Base-by-base conservation (phyloP, 1,284 basidiomycete genomes). In the Singerocomus rubriflavus region DNA sequence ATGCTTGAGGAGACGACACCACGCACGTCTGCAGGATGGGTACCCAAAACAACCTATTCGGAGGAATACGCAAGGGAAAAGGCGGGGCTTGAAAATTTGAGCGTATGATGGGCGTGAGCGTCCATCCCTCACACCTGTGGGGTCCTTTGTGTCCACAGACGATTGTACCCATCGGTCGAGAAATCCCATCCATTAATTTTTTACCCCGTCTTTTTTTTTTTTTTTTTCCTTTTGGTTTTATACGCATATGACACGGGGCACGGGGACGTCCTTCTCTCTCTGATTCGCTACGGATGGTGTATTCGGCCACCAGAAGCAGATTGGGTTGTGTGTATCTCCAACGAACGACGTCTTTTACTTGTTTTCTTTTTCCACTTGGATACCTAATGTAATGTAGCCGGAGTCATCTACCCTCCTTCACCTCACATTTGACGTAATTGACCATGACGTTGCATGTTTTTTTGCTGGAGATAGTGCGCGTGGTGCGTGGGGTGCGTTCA, bases 1-100 rank as follows among this genome's bases (percentile, higher is more conserved):
- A 62, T 62, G 60, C 51, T 61, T 13, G 60, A 61, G 43, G 62
- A 61, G 51, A 64, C 62, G 26, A 61, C 62, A 3, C 60, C 62
- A 16, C 60, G 62, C 17, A 61, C 60, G 1, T 61, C 62, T 6
- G 6, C 6, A 6, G 50, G 46, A 3, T 61, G 60, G 60, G 43
- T 50, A 14, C 55, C 62, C 9, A 43, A 12, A 31, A 6, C 33
- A 11, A 48, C 57, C 1, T 61, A 56, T 14, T n/a, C 49, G 32
- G 52, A 62, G 11, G 52, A 48, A 4, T 52, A 52, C 32, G 26
- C 30, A 25, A 48, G 33, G 33, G 60, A 64, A 5, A 50, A 64
- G 25, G 46, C 1, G 0, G 36, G 32, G 5, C n/a, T 30, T 3
- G 55, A 62, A n/a, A 37, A 46, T 2, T 42, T 7, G 27, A 57